Evolutionary conservation across 2,329 filamentous ascomycete genomes (phyloP), one percentile per base, ranked within the genome.

Genomic region (Plenodomus biglobosus): DNA sequence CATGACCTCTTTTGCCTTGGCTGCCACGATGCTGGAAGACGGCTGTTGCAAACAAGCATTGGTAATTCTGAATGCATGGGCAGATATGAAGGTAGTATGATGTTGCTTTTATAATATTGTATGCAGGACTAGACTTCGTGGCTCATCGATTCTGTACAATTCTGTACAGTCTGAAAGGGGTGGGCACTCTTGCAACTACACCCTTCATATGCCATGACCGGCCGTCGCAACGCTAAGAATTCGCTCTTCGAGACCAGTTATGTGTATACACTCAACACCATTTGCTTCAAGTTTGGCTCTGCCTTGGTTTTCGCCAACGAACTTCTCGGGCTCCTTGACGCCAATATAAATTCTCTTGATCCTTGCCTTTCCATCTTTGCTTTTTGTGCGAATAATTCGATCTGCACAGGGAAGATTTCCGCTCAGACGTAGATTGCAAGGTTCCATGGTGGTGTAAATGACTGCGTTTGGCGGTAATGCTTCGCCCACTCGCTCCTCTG

Each of bases 381-480:
- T 53, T 38, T 55, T 75, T 53, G 56, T 80, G 24, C 69, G 66
- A 35, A 95, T 73, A 19, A 99, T 88, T 44, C 92, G 79, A 60
- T 96, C 84, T 7, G 90, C 87, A 64, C 94, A 95, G 0, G 88
- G 80, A 44, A 83, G 62, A 64, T 92, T 91, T 3, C 88, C 88
- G 61, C 85, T 90, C 42, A 90, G 75, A 34, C 90, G 79, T 61
- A 85, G 78, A 44, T 82, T 86, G 68, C 90, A 95, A 1, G 90
- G 90, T 71, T 94, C 94, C 78, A 99, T 90, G 0, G 92, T 96
- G 0, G 95, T 96, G 72, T 96, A 97, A 11, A 99, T 80, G 3
- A 83, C 79, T 1, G 81, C 75, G 1, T 81, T 73, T 27, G 78
- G 72, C 0, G 82, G 78, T 7, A 87, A 62, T 13, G 78, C 71